Evolutionary conservation across 1,284 basidiomycete species (phyloP).

Genomic region (Mixia osmundae): DNA sequence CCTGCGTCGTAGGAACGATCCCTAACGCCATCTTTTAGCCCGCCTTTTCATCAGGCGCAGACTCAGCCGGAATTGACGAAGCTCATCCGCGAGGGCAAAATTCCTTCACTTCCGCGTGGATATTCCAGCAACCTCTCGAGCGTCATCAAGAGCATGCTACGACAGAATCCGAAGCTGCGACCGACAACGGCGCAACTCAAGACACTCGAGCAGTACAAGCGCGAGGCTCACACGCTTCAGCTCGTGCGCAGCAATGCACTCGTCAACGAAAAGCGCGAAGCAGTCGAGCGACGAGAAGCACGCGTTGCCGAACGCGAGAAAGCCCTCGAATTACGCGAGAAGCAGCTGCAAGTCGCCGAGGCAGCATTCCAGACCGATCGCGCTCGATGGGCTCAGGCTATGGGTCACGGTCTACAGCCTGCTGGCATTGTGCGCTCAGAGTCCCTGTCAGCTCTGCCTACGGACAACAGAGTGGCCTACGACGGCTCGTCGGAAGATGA

Average conservation of each 20-base stretch:
- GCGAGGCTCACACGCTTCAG: slow-evolving; percentile 26
- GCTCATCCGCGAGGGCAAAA: slow-evolving; percentile 57
- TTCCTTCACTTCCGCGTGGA: slow-evolving; percentile 57
- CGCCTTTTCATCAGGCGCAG: slow-evolving; percentile 72
- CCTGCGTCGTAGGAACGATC: background rate
- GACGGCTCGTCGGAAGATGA: too few relatives aligned
- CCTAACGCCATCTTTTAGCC: slow-evolving; percentile 20
- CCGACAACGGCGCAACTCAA: slow-evolving; percentile 18
- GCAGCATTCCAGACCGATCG: slow-evolving; percentile 33
- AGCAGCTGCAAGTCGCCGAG: slow-evolving; percentile 30
- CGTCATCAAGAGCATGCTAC: slow-evolving; percentile 69
- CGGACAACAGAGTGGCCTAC: too few relatives aligned
- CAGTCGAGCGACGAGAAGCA: background rate
- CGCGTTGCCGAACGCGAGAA: slow-evolving; percentile 29
- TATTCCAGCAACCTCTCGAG: slow-evolving; percentile 47
- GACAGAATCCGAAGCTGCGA: slow-evolving; percentile 32
- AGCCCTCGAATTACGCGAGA: slow-evolving; percentile 28
- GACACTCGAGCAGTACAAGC: slow-evolving; percentile 16
- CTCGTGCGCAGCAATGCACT: background rate
- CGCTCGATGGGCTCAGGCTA: slow-evolving; percentile 28
- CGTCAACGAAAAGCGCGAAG: background rate
- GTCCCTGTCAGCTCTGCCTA: too few relatives aligned
- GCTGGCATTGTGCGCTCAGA: too few relatives aligned
- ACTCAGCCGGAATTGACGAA: slow-evolving; percentile 62
- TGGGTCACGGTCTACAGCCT: too few relatives aligned